These are phyloP conservation scores for Hebeloma cylindrosporum DNA, from an alignment of 768 basidiomycete genomes.

Conservation along the genomic window DNA sequence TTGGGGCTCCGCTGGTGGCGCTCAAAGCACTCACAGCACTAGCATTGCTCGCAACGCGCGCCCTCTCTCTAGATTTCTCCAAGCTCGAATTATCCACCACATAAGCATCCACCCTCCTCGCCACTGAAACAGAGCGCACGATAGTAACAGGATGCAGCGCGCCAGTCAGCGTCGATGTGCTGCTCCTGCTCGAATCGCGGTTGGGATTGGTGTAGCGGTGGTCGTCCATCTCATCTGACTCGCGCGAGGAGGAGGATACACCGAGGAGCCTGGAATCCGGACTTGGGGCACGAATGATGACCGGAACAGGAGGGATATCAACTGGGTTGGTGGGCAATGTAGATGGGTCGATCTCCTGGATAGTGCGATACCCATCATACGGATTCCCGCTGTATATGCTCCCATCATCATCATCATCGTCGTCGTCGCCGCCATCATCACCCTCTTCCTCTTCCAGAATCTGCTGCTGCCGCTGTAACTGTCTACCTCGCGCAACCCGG, in stretches of 20 bases:
- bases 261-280: neutral
- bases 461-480: neutral
- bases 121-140: slow-evolving; percentile 47
- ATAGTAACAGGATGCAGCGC: slow-evolving; percentile 39
- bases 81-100: slow-evolving; percentile 37
- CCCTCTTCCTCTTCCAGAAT: slow-evolving; percentile 12
- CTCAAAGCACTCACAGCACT: no score
- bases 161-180: slow-evolving; percentile 46
- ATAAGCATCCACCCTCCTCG: slow-evolving; percentile 52
- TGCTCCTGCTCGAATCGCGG: slow-evolving; percentile 47
- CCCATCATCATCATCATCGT: slow-evolving; percentile 14
- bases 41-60: no score
- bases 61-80: no score
- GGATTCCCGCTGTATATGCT: no score
- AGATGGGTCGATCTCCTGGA: no score
- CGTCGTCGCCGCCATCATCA: slow-evolving; percentile 16
- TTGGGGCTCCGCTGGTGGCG: neutral
- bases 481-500: slow-evolving; percentile 15
- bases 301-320: no score
- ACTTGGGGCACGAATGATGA: neutral
- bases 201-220: slow-evolving; percentile 24
- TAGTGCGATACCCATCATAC: no score
- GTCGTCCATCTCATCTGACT: slow-evolving; percentile 1
- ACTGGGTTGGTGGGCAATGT: no score
- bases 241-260: no score